Base-by-base conservation (phyloP, 2,329 filamentous ascomycete genomes). In the Epicoccum nigrum region DNA sequence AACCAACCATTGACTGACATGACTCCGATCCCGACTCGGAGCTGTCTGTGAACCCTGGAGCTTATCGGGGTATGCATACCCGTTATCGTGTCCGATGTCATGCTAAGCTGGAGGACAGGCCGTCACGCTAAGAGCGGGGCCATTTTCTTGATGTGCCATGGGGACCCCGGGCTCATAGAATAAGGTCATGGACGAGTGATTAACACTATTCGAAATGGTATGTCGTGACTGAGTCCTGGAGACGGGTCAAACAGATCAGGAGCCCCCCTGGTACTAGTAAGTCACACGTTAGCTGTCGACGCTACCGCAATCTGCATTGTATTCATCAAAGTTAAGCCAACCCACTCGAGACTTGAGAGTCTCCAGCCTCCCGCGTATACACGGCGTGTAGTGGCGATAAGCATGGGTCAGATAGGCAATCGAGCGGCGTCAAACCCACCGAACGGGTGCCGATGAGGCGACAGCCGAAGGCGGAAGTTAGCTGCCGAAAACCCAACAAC, bases 31-130 rank as follows among this genome's bases (percentile, higher is more conserved):
- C 40, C 40, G 45, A 37, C 19, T 55, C 58, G 49, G 51, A 59
- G 35, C 49, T 23, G 27, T 46, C 37, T 42, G 37, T n/a, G n/a
- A n/a, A 30, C 37, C 30, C 27, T 41, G 33, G 27, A 40, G 30
- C 55, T 62, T 58, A 58, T 60, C 57, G 39, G 51, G 42, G 45
- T 51, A 20, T 38, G 17, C 54, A 52, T 31, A 39, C 49, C 46
- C 56, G 56, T 53, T 58, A 58, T 56, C 49, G 52, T 23, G 48
- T 44, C 52, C 43, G 49, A 48, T 35, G 40, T 31, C 49, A 42
- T 49, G 40, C 48, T 44, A 41, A 37, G 49, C 47, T 54, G 39
- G 27, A 30, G 35, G 41, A 9, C 9, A 25, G 6, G 23, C 6
- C 38, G 16, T 35, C 12, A 20, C 43, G 33, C 53, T 45, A 53